These are phyloP conservation scores for Colletotrichum sp. DNA, from an alignment of 2,329 filamentous ascomycete species.

Conservation along the genomic window DNA sequence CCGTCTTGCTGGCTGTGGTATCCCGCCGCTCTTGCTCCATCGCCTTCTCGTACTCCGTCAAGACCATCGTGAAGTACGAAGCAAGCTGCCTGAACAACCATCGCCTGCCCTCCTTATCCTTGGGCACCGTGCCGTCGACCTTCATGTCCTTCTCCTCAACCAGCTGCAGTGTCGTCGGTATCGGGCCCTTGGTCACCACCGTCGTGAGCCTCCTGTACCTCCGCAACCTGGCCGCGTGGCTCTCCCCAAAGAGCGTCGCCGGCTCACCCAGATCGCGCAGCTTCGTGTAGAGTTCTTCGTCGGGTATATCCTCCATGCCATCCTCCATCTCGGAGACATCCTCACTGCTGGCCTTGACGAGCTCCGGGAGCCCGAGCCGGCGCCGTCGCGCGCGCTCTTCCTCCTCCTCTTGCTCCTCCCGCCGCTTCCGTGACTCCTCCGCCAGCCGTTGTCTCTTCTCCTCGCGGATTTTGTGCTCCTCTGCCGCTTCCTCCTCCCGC, in stretches of 20 bases:
- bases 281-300: slow-evolving; percentile 71
- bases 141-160: slow-evolving; percentile 91
- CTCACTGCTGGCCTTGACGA: slow-evolving; percentile 52
- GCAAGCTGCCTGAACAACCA: slow-evolving; percentile 88
- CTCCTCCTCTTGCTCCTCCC: slow-evolving; percentile 75
- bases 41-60: slow-evolving; percentile 84
- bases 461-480: slow-evolving; percentile 72
- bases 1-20: slow-evolving; percentile 81
- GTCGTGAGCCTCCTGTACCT: slow-evolving; percentile 72
- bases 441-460: slow-evolving; percentile 84
- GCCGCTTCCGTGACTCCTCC: slow-evolving; percentile 74
- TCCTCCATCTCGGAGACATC: slow-evolving; percentile 48
- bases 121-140: slow-evolving; percentile 66
- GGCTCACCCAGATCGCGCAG: slow-evolving; percentile 79
- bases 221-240: slow-evolving; percentile 69
- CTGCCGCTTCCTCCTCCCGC: slow-evolving; percentile 82
- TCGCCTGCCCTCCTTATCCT: slow-evolving; percentile 67
- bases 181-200: slow-evolving; percentile 75
- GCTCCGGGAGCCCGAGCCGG: slow-evolving; percentile 79
- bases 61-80: slow-evolving; percentile 96
- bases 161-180: slow-evolving; percentile 81
- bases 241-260: slow-evolving; percentile 80
- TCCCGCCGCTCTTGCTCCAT: slow-evolving; percentile 68
- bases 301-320: slow-evolving; percentile 66
- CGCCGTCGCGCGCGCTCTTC: slow-evolving; percentile 77